Percentiles rank a stretch among this genome's conserved stretches.
Evolutionary conservation across 441 rosid species (phyloP).

Genomic region (Populus hybrid): DNA sequence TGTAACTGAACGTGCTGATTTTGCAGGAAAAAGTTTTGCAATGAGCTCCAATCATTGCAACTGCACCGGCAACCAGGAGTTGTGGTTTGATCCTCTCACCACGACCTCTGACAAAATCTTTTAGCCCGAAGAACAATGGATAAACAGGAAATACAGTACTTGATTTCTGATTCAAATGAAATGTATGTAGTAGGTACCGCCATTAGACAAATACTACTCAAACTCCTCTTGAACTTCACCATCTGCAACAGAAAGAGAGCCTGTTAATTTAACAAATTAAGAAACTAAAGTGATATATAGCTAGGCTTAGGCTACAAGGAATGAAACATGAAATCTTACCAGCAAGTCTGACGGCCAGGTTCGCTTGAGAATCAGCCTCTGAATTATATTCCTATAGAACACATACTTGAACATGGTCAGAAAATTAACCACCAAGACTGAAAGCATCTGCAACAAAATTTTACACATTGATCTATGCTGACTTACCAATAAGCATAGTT

Average conservation of each 20-base stretch:
- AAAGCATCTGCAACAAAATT: neutral
- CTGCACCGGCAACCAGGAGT: neutral
- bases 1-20: neutral
- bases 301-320: neutral
- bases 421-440: neutral
- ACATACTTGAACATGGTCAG: conserved; percentile 17
- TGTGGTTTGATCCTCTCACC: neutral
- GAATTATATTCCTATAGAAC: conserved; percentile 44
- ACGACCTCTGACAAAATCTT: neutral
- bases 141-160: neutral
- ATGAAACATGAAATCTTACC: conserved; percentile 42
- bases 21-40: neutral
- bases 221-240: conserved; percentile 60
- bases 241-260: conserved; percentile 40
- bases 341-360: conserved; percentile 52
- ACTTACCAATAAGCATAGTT: neutral
- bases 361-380: conserved; percentile 82
- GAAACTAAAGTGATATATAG: neutral
- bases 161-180: neutral
- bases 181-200: neutral
- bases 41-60: neutral
- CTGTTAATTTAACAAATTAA: conserved; percentile 9
- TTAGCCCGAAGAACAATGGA: neutral
- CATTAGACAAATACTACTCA: conserved; percentile 8
- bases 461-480: neutral